Evolutionary conservation across 257 asterid genomes (phyloP), one percentile per base, ranked within the genome.

Genomic region (Solanum tarapatanum): DNA sequence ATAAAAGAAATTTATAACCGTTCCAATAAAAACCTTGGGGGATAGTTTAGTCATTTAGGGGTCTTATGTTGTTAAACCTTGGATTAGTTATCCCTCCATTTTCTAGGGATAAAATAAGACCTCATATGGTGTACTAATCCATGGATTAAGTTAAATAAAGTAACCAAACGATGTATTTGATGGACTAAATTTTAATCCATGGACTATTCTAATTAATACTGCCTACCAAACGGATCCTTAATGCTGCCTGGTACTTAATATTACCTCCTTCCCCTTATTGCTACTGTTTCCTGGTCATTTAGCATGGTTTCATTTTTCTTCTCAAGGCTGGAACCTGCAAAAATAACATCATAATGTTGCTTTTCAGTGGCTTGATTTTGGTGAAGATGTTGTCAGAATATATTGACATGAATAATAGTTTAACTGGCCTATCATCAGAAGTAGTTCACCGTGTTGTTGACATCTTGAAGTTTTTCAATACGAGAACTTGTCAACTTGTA

Each of bases 321-420:
- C 17, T 80, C 64, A 28, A 80, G n/a, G 85, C 37, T 45, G 85
- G 68, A 80, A 45, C 41, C 41, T 45, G 68, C 85, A 80, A 80
- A 76, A 26, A 80, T 80, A 80, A 80, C 85, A 45, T 28, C 26
- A 30, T 80, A 43, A 64, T 86, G 58, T 41, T 84, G 70, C 76
- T 77, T 75, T 86, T 89, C 98, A 97, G 99, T 93, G 99, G 99
- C 90, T 91, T 97, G 88, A 93, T 95, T 90, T 92, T 97, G 98
- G 95, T 97, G 94, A 97, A 97, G 98, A 96, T 97, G 97, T 64
- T 97, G 88, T 92, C 99, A 73, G 99, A 97, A 80, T 97, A 96
- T 91, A 89, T 95, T 77, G 99, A 96, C 85, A 95, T 97, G 95
- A 93, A 92, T 88, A 91, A 91, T 86, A 90, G 88, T 92, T 93